Evolutionary conservation across 2,329 filamentous ascomycete genomes (phyloP).

Genomic region (Lecanicillium sp.): DNA sequence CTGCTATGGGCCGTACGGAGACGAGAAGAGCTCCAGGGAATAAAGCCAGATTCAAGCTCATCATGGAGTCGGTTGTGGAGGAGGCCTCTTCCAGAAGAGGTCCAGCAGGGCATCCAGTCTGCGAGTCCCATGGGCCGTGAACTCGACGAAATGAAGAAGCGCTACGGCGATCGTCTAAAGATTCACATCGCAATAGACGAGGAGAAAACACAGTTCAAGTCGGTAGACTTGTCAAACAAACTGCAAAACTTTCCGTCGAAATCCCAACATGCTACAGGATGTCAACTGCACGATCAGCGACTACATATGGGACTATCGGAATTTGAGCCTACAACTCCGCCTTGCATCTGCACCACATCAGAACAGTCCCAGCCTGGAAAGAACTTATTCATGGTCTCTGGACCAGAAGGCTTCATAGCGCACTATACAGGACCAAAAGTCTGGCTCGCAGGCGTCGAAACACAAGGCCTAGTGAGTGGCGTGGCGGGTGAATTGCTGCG

Average conservation of each 20-base stretch:
- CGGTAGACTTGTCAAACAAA: slow-evolving; percentile 34
- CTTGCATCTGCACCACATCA: neutral
- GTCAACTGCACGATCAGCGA: slow-evolving; percentile 7
- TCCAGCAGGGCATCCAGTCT: slow-evolving; percentile 14
- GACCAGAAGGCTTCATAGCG: slow-evolving; percentile 81
- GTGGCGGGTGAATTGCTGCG: slow-evolving; percentile 53
- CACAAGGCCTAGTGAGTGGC: slow-evolving; percentile 67
- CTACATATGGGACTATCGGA: slow-evolving; percentile 5
- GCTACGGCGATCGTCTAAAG: slow-evolving; percentile 45
- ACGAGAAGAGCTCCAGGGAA: slow-evolving; percentile 41
- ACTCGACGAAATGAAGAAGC: slow-evolving; percentile 52
- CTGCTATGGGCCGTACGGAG: slow-evolving; percentile 75
- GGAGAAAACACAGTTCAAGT: slow-evolving; percentile 59
- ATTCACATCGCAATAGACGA: slow-evolving; percentile 79
- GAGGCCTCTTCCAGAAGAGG: slow-evolving; percentile 10
- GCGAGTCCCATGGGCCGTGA: slow-evolving; percentile 49
- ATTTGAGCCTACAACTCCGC: slow-evolving; percentile 4
- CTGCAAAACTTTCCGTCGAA: slow-evolving; percentile 11
- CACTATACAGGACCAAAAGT: slow-evolving; percentile 72
- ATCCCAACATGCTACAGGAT: neutral
- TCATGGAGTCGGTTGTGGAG: slow-evolving; percentile 18
- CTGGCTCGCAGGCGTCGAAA: slow-evolving; percentile 63
- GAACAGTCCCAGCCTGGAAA: slow-evolving; percentile 28
- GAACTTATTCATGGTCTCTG: slow-evolving; percentile 74
- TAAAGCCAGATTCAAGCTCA: slow-evolving; percentile 9